A percentile compares a stretch with the other conserved stretches of the same genome.
Evolutionary conservation across 345 rosid species (phyloP).

Genomic region (Diplotaxis tenuifolia): DNA sequence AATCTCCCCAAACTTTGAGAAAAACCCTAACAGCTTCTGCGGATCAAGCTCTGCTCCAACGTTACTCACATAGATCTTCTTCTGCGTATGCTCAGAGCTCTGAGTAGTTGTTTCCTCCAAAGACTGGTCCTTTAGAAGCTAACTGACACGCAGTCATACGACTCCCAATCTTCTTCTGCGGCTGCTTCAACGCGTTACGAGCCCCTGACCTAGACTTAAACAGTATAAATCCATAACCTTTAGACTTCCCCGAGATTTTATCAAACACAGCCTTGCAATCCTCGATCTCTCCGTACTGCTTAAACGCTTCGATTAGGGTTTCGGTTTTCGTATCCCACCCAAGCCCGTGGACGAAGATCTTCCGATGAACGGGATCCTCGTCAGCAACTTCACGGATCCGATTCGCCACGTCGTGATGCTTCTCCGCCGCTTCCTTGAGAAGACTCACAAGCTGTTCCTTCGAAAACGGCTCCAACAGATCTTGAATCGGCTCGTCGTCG

Average conservation of each 20-base stretch:
- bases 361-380: slow-evolving; percentile 67
- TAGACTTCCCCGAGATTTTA: slow-evolving; percentile 69
- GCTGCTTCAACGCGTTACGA: slow-evolving; percentile 59
- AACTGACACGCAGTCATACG: slow-evolving; percentile 69
- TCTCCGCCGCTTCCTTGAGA: slow-evolving; percentile 55
- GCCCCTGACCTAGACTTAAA: slow-evolving; percentile 67
- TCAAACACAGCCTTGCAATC: slow-evolving; percentile 77
- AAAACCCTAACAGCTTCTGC: slow-evolving; percentile 48
- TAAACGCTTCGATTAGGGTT: slow-evolving; percentile 51
- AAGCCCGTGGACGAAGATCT: slow-evolving; percentile 79
- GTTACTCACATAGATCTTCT: slow-evolving; percentile 79
- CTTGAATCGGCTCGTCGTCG: slow-evolving; percentile 64
- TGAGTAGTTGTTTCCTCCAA: slow-evolving; percentile 52
- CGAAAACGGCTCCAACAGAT: slow-evolving; percentile 62
- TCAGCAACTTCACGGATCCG: slow-evolving; percentile 52
- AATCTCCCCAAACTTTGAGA: slow-evolving; percentile 66
- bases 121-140: slow-evolving; percentile 69
- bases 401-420: slow-evolving; percentile 43
- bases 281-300: slow-evolving; percentile 68
- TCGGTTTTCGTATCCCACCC: slow-evolving; percentile 86
- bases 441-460: slow-evolving; percentile 55
- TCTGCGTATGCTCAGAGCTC: slow-evolving; percentile 58
- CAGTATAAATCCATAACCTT: slow-evolving; percentile 77
- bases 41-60: slow-evolving; percentile 62
- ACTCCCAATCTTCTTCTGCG: slow-evolving; percentile 75